These are phyloP conservation scores for Penicillium simplicissimum DNA, from an alignment of 495 filamentous ascomycete genomes.

Conservation along the genomic window DNA sequence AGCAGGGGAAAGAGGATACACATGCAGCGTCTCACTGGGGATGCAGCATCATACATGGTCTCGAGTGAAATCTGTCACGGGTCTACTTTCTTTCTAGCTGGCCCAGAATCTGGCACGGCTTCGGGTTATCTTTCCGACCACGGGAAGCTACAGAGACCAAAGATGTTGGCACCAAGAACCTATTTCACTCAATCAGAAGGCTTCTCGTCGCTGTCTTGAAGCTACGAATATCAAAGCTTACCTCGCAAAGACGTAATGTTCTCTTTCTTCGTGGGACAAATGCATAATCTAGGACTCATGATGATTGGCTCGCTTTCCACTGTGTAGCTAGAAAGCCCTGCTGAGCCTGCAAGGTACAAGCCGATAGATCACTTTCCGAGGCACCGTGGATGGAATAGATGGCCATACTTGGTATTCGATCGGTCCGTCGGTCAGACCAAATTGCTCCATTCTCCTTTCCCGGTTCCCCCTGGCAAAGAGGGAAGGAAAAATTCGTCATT, in stretches of 20 bases:
- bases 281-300: neutral
- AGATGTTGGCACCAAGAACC: neutral
- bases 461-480: neutral
- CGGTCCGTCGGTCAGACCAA: neutral
- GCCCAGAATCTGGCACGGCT: neutral
- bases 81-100: neutral
- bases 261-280: neutral
- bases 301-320: neutral
- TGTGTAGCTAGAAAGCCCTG: neutral
- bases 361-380: slow-evolving; percentile 14
- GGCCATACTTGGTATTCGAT: neutral
- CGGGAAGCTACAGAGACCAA: slow-evolving; percentile 2
- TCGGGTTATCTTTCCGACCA: neutral
- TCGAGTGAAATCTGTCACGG: neutral
- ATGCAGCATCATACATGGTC: neutral
- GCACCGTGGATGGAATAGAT: neutral
- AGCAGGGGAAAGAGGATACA: neutral
- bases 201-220: neutral
- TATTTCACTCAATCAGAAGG: neutral
- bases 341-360: slow-evolving; percentile 23
- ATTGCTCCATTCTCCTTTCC: neutral
- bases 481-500: slow-evolving; percentile 10
- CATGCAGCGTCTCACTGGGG: neutral
- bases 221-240: too few species aligned
- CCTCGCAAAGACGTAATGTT: neutral